Conservation (phyloP, 2,329 filamentous ascomycete genomes). For the Emydomyces testavorans region DNA sequence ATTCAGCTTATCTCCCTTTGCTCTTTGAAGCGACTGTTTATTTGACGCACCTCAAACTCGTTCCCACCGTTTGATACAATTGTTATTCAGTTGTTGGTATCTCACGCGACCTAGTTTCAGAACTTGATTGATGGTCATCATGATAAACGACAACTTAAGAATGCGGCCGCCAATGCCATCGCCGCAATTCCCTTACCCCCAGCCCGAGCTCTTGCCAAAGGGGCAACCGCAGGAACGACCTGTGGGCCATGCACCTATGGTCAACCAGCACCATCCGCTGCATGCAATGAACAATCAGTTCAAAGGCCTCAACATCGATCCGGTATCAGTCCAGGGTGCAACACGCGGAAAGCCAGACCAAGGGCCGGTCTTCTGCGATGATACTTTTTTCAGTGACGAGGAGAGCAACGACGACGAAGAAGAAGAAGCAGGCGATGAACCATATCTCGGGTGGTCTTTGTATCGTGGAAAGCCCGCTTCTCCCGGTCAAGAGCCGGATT, state of each 20-base stretch:
- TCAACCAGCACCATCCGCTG: constrained; percentile 7
- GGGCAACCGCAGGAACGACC: not conserved
- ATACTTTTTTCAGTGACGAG: constrained; percentile 3
- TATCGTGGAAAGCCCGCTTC: constrained; percentile 23
- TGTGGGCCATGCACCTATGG: not conserved
- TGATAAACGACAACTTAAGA: not conserved
- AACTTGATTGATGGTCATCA: not conserved
- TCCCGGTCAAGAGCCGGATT: constrained; percentile 24
- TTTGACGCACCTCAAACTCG: not conserved
- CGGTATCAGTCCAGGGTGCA: not conserved
- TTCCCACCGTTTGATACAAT: not conserved
- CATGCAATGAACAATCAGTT: constrained; percentile 11
- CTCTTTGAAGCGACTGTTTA: not conserved
- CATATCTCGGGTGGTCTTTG: constrained; percentile 29
- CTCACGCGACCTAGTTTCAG: not conserved
- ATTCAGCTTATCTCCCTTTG: not conserved
- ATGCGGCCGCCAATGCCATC: constrained; percentile 10
- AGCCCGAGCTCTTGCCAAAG: not conserved
- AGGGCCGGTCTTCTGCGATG: not conserved
- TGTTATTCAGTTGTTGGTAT: not conserved
- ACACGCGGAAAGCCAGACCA: not conserved
- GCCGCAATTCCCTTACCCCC: constrained; percentile 6
- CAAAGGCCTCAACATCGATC: constrained; percentile 11
- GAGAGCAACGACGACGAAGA: constrained; percentile 6
- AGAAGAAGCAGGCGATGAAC: not conserved